These are phyloP conservation scores for Candida easanensis DNA, from an alignment of 805 yeast species.

Conservation along the genomic window DNA sequence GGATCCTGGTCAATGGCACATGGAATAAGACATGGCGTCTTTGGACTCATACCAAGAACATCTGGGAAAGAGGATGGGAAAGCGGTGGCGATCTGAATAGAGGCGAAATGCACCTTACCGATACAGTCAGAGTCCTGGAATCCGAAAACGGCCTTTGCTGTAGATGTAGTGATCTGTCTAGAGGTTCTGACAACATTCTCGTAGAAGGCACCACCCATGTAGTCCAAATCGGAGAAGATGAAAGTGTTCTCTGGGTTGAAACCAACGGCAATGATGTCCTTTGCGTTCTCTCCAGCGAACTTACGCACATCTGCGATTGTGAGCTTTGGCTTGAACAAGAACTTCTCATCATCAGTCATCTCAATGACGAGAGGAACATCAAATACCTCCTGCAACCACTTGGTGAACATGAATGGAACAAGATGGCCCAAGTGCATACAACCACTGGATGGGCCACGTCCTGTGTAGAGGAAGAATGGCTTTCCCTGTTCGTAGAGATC, in stretches of 20 bases:
- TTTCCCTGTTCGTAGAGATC: slow-evolving; percentile 92
- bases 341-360: slow-evolving; percentile 95
- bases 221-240: slow-evolving; percentile 87
- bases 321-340: slow-evolving; percentile 86
- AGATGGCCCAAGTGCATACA: slow-evolving; percentile 96
- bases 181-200: slow-evolving; percentile 92
- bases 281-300: slow-evolving; percentile 80
- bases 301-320: slow-evolving; percentile 84
- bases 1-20: slow-evolving; percentile 99
- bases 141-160: slow-evolving; percentile 96
- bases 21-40: slow-evolving; percentile 95
- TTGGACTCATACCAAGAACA: slow-evolving; percentile 77
- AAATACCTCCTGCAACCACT: slow-evolving; percentile 97
- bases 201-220: slow-evolving; percentile 92
- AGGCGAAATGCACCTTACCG: slow-evolving; percentile 93
- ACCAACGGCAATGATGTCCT: slow-evolving; percentile 91
- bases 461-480: slow-evolving; percentile 93
- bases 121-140: slow-evolving; percentile 92
- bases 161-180: slow-evolving; percentile 93
- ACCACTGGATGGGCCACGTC: slow-evolving; percentile 94
- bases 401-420: slow-evolving; percentile 93
- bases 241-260: slow-evolving; percentile 94
- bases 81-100: slow-evolving; percentile 93
- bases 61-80: slow-evolving; percentile 96
- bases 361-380: slow-evolving; percentile 94